These are phyloP conservation scores for Cyclotella baltica DNA, from an alignment of 108 stramenopile species.

Conservation along the genomic window DNA sequence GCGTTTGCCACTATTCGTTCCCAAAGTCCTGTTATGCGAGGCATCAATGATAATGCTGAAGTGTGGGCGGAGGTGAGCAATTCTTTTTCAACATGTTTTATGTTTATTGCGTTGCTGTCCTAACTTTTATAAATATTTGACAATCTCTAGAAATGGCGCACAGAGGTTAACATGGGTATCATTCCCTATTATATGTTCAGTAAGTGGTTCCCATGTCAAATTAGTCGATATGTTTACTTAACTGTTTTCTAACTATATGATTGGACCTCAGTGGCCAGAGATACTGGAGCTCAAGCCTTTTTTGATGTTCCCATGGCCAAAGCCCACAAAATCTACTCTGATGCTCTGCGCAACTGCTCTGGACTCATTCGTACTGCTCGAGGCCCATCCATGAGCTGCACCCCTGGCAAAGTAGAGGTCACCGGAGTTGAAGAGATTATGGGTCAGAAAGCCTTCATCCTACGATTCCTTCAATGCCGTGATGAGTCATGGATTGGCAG, in stretches of 20 bases:
- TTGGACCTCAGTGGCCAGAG: too few species aligned
- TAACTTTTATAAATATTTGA: background rate
- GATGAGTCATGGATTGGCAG: conserved; percentile 65
- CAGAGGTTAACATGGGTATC: conserved; percentile 61
- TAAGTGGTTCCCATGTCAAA: too few species aligned
- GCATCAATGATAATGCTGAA: conserved; percentile 66
- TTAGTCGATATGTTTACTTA: too few species aligned
- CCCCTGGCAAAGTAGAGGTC: conserved; percentile 71
- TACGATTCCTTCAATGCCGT: conserved; percentile 70
- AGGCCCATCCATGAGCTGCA: conserved; percentile 70
- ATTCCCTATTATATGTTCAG: conserved; percentile 81
- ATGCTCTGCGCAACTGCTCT: conserved; percentile 56
- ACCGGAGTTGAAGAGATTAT: conserved; percentile 62
- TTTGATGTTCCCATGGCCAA: conserved; percentile 67
- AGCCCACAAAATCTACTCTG: conserved; percentile 61
- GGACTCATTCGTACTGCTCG: conserved; percentile 71
- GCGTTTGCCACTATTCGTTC: conserved; percentile 64
- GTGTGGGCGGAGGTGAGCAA: conserved; percentile 51
- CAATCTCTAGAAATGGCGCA: conserved; percentile 51
- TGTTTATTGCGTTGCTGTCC: background rate
- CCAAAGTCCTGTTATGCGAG: conserved; percentile 68
- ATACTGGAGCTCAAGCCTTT: conserved; percentile 67
- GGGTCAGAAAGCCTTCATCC: conserved; percentile 63
- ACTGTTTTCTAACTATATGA: too few species aligned
- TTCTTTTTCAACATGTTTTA: background rate